Evolutionary conservation across 805 yeast genomes (phyloP).

Genomic region (Vanderwaltozyma polyspora): DNA sequence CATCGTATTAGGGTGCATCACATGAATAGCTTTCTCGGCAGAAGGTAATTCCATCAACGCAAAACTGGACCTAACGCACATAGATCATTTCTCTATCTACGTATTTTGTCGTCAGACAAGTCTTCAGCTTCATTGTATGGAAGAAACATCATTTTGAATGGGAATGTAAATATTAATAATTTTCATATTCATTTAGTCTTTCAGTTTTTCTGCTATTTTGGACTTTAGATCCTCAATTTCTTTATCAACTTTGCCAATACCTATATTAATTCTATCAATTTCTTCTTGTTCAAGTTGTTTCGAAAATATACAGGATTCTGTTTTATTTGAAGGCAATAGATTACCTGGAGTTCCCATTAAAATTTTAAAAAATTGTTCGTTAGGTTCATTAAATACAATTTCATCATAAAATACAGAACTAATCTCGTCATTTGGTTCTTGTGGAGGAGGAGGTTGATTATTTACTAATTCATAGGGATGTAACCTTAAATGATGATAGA

Average conservation of each 20-base stretch:
- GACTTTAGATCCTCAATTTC: conserved; percentile 35
- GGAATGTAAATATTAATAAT: too few species aligned
- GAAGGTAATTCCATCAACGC: too few species aligned
- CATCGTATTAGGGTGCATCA: too few species aligned
- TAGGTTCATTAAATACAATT: conserved; percentile 89
- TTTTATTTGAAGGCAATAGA: conserved; percentile 33
- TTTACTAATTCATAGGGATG: conserved; percentile 62
- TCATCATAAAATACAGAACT: conserved; percentile 72
- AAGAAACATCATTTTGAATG: too few species aligned
- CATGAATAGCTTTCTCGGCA: too few species aligned
- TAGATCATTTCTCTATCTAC: too few species aligned
- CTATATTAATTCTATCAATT: conserved; percentile 41
- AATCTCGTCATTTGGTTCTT: conserved; percentile 31
- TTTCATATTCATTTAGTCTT: conserved; percentile 1
- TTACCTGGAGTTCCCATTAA: conserved; percentile 60
- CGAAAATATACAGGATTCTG: conserved; percentile 30
- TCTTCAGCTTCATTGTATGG: too few species aligned
- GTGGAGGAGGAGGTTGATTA: conserved; percentile 8
- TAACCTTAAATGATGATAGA: conserved; percentile 81
- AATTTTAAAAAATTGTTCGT: conserved; percentile 73
- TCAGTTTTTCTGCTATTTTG: conserved; percentile 24
- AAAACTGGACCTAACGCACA: too few species aligned
- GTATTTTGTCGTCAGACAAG: too few species aligned
- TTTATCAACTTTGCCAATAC: conserved; percentile 32
- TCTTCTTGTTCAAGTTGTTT: conserved; percentile 56